A percentile compares a stretch with the other conserved stretches of the same genome.
Conservation (phyloP, 257 asterid species). For the Fraxinus quadrangulata region DNA sequence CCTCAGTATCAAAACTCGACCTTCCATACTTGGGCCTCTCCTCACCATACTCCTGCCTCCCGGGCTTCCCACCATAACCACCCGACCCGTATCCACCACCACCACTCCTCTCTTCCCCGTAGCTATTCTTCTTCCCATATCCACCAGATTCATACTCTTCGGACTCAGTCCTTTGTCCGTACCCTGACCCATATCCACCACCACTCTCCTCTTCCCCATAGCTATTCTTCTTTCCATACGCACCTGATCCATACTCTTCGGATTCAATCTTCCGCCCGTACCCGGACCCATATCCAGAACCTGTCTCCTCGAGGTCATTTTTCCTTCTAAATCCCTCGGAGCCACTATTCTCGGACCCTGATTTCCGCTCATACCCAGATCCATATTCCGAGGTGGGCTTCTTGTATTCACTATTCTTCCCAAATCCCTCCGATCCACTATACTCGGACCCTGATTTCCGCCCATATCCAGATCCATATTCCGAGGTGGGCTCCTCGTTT, state of each 20-base stretch:
- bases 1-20: constrained; percentile 38
- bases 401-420: constrained; percentile 23
- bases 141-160: constrained; percentile 16
- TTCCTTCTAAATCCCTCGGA: neutral
- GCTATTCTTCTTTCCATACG: neutral
- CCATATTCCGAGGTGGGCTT: constrained; percentile 22
- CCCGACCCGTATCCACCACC: constrained; percentile 14
- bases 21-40: constrained; percentile 45
- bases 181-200: constrained; percentile 23
- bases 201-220: constrained; percentile 24
- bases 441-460: constrained; percentile 8
- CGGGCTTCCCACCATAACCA: constrained; percentile 14
- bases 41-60: constrained; percentile 30
- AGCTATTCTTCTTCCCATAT: constrained; percentile 2
- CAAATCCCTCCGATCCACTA: constrained; percentile 23
- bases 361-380: constrained; percentile 35
- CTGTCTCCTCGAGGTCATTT: constrained; percentile 19
- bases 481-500: constrained; percentile 25
- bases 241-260: constrained; percentile 22
- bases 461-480: constrained; percentile 25
- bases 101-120: constrained; percentile 22
- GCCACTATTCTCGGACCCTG: constrained; percentile 29
- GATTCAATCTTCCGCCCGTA: constrained; percentile 30
- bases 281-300: constrained; percentile 24
- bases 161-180: constrained; percentile 33